Base-by-base conservation (phyloP, 73 alveolate genomes). In the Diophrys appendiculata region DNA sequence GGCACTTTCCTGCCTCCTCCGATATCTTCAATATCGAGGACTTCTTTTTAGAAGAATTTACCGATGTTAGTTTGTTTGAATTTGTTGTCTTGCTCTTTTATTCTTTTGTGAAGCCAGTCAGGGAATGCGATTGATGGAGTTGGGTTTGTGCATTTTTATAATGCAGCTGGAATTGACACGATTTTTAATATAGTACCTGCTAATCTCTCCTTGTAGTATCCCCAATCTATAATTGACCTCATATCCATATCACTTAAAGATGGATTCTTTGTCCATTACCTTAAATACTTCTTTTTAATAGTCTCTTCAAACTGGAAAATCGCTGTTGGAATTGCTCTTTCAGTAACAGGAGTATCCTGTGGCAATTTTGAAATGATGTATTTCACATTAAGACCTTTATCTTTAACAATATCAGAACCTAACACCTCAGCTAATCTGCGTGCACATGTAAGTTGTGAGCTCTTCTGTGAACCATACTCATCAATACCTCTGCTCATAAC, bases 151-250 rank as follows among this genome's bases (percentile, higher is more conserved):
- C 93, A 88, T 72, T 89, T 86, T 84, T 91, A 87, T 29, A 88
- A 69, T 14, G 95, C 97, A 1, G 97, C 97, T n/a, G 95, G 95
- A 52, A 88, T 88, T 24, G 90, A 69, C 30, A 88, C 80, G 68
- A 88, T 88, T 73, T 88, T 88, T 68, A 69, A 33, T 1, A 88
- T 82, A 0, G 95, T 30, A 33, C 88, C 74, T 23, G 88, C 88
- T 29, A 98, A 88, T 78, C 99, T 98, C 80, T 98, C 99, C 89
- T 97, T 98, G 89, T 98, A 98, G 91, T 98, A 98, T 29, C 94
- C 97, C 99, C 99, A 98, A 86, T 98, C 99, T 53, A 98, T 93
- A 60, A 98, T 96, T 65, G 91, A 91, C 56, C 99, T 92, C 97
- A 98, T 91, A 87, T 94, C 98, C 31, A 94, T 75, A 80, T 96